phyloP scores from a whole-genome alignment of 352 stramenopile genomes.

The Pythium dissimile region DNA sequence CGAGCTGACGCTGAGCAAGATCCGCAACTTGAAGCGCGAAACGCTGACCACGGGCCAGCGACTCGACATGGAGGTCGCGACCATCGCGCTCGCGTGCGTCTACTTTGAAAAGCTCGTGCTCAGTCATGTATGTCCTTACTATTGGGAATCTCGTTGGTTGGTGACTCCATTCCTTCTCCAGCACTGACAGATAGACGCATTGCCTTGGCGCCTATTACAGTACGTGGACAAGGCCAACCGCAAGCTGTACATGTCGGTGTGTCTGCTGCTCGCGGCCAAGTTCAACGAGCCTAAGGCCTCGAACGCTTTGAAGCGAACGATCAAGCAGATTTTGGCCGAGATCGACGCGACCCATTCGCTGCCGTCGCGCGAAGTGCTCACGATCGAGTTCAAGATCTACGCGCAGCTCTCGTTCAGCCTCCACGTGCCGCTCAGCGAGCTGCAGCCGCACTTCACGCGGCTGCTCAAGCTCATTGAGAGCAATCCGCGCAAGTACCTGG shows the following conservation, averaged over 20 bases:
- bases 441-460: conserved; percentile 86
- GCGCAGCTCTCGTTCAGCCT: conserved; percentile 88
- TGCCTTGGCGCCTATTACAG: conserved; percentile 35
- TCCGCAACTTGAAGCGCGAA: conserved; percentile 93
- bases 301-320: conserved; percentile 54
- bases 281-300: conserved; percentile 83
- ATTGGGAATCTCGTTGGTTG: background rate
- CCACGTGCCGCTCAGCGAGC: conserved; percentile 73
- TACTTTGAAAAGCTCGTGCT: conserved; percentile 98
- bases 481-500: conserved; percentile 87
- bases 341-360: conserved; percentile 81
- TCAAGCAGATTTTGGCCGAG: conserved; percentile 69
- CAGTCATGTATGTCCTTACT: conserved; percentile 53
- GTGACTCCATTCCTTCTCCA: background rate
- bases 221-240: conserved; percentile 96
- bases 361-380: conserved; percentile 80
- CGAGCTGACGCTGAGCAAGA: conserved; percentile 95
- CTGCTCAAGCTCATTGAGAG: conserved; percentile 85
- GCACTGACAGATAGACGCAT: background rate
- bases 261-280: conserved; percentile 93
- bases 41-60: conserved; percentile 69
- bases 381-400: conserved; percentile 88
- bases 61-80: conserved; percentile 91
- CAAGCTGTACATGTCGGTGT: conserved; percentile 95
- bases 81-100: conserved; percentile 92